Percentiles rank a stretch among this genome's conserved stretches.
Evolutionary conservation across 75 land plant species (phyloP).

Genomic region (Adiantum capillusveneris): DNA sequence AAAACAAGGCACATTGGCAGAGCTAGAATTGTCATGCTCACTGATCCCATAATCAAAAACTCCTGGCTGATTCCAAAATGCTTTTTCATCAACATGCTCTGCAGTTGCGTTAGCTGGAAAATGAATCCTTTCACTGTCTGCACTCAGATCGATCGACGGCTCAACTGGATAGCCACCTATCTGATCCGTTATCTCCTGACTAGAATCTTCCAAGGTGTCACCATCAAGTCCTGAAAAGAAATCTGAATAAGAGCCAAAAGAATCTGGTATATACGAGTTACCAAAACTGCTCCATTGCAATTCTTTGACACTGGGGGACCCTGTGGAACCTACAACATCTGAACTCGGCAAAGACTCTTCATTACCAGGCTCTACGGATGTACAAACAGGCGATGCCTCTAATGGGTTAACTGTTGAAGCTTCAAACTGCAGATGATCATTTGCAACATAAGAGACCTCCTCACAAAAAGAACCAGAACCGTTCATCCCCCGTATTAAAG

Average conservation of each 20-base stretch:
- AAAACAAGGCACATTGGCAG: background rate
- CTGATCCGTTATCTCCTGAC: background rate
- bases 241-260: conserved; percentile 65
- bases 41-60: conserved; percentile 3
- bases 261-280: conserved; percentile 18
- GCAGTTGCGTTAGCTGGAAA: background rate
- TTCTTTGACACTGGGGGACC: conserved; percentile 34
- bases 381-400: no score
- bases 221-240: conserved; percentile 37
- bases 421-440: no score
- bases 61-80: background rate
- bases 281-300: conserved; percentile 68
- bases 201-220: background rate
- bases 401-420: no score
- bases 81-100: background rate
- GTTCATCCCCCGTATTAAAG: no score
- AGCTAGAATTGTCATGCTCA: background rate
- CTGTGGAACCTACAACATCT: conserved; percentile 6
- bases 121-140: background rate
- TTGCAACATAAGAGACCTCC: no score
- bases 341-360: background rate
- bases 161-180: background rate
- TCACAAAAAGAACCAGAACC: no score
- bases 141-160: conserved; percentile 8
- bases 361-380: no score